Percentiles rank a stretch among this genome's conserved stretches.
Conservation (phyloP, 345 rosid genomes). For the Boechera stricta region DNA sequence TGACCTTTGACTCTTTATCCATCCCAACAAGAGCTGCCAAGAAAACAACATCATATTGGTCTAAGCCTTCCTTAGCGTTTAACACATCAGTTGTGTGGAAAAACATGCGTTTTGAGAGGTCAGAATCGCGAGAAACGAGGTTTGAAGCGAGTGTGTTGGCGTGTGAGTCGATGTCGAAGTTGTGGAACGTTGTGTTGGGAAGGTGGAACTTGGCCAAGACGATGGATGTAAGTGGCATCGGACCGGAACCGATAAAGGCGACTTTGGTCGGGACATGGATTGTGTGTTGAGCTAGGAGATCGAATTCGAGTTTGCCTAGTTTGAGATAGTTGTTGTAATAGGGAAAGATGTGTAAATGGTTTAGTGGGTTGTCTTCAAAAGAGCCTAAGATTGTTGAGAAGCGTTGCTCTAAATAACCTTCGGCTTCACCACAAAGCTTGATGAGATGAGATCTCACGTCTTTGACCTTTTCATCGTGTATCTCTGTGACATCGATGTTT, state of each 20-base stretch:
- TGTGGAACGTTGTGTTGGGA: conserved; percentile 61
- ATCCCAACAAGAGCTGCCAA: conserved; percentile 92
- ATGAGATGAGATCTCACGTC: conserved; percentile 78
- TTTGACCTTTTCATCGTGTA: conserved; percentile 56
- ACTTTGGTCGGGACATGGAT: conserved; percentile 50
- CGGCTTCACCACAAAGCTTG: conserved; percentile 79
- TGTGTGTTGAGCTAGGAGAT: conserved; percentile 56
- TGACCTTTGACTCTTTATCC: conserved; percentile 68
- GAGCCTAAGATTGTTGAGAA: conserved; percentile 71
- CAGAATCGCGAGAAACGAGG: conserved; percentile 61
- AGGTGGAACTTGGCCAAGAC: conserved; percentile 80
- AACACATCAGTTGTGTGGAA: conserved; percentile 70
- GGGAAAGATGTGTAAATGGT: conserved; percentile 73
- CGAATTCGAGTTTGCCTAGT: conserved; percentile 76
- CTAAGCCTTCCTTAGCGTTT: conserved; percentile 54
- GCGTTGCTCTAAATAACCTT: conserved; percentile 70
- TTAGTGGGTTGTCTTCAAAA: conserved; percentile 68
- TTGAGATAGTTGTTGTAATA: conserved; percentile 83
- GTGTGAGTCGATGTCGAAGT: conserved; percentile 70
- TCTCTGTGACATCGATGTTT: conserved; percentile 65
- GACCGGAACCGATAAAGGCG: conserved; percentile 93
- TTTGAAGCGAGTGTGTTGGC: conserved; percentile 69
- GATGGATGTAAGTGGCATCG: conserved; percentile 84
- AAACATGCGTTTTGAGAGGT: conserved; percentile 63
- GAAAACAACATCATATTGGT: conserved; percentile 81